These are phyloP conservation scores for Yamadazyma atlantica DNA, from an alignment of 1,139 yeast genomes.

Conservation along the genomic window DNA sequence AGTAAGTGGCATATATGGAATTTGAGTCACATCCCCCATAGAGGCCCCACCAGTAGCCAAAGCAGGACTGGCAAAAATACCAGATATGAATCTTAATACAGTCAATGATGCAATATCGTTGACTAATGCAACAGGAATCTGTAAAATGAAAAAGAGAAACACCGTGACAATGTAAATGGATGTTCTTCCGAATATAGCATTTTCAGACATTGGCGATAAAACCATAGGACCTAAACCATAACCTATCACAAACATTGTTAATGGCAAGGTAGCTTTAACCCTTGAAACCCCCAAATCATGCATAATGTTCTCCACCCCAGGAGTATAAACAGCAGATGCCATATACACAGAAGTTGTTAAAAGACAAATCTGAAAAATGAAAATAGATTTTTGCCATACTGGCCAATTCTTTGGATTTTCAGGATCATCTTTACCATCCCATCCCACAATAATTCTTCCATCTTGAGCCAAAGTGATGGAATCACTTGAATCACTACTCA, in stretches of 20 bases:
- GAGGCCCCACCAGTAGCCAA: conserved; percentile 40
- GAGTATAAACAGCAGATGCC: conserved; percentile 31
- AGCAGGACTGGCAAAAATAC: conserved; percentile 35
- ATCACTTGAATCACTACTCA: conserved; percentile 1
- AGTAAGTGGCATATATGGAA: conserved; percentile 26
- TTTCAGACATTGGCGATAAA: conserved; percentile 54
- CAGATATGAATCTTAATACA: conserved; percentile 31
- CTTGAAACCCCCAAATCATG: conserved; percentile 39
- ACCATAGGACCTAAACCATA: conserved; percentile 57
- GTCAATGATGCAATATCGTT: conserved; percentile 29
- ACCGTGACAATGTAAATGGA: conserved; percentile 30
- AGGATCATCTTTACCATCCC: conserved; percentile 24
- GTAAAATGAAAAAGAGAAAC: conserved; percentile 32
- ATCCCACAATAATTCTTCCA: conserved; percentile 4
- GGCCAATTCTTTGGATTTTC: conserved; percentile 33
- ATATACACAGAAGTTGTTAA: conserved; percentile 26
- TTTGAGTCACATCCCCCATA: conserved; percentile 25
- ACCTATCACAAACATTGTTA: conserved; percentile 43
- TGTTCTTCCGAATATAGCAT: conserved; percentile 54
- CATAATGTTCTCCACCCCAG: conserved; percentile 34
- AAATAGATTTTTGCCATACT: conserved; percentile 17
- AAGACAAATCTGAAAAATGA: conserved; percentile 20
- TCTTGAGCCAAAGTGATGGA: not conserved
- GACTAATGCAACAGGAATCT: conserved; percentile 32
- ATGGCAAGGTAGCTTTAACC: conserved; percentile 46